Evolutionary conservation across 352 stramenopile species (phyloP).

Genomic region (Pythium chondricola): DNA sequence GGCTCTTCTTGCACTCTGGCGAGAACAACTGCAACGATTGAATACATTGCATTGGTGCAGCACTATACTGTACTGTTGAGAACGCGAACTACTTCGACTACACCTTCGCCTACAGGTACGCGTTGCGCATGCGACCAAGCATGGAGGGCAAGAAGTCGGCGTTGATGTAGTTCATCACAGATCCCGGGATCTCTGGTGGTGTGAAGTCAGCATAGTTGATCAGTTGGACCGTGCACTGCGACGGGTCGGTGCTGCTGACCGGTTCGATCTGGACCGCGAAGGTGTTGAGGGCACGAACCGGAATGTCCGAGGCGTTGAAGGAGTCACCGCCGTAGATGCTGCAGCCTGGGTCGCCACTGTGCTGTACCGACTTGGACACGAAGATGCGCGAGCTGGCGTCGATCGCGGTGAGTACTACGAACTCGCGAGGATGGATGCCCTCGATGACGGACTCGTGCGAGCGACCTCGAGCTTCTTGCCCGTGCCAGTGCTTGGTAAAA

Average conservation of each 20-base stretch:
- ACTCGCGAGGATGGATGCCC: neutral
- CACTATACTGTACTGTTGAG: too few species aligned
- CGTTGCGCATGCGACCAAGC: constrained; percentile 7
- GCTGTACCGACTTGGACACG: constrained; percentile 5
- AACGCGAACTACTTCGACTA: too few species aligned
- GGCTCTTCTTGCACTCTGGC: too few species aligned
- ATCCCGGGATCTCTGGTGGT: neutral
- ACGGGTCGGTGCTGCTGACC: constrained; percentile 7
- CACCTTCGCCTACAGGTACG: constrained; percentile 13
- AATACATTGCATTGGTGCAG: too few species aligned
- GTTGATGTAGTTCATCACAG: constrained; percentile 6
- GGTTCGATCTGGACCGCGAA: constrained; percentile 18
- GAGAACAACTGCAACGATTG: too few species aligned
- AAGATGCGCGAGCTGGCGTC: neutral
- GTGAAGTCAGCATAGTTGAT: constrained; percentile 26
- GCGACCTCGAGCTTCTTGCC: neutral
- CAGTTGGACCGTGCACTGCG: constrained; percentile 14
- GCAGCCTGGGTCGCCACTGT: constrained; percentile 15
- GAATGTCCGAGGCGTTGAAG: constrained; percentile 7
- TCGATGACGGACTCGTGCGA: neutral
- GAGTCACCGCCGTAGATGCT: constrained; percentile 18
- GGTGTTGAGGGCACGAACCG: constrained; percentile 15
- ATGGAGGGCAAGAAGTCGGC: constrained; percentile 9
- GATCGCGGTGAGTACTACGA: neutral
- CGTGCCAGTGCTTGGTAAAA: too few species aligned